Percentiles rank a stretch among this genome's conserved stretches.
Evolutionary conservation across 805 yeast genomes (phyloP).

Genomic region (Cyberlindnera meyerae): DNA sequence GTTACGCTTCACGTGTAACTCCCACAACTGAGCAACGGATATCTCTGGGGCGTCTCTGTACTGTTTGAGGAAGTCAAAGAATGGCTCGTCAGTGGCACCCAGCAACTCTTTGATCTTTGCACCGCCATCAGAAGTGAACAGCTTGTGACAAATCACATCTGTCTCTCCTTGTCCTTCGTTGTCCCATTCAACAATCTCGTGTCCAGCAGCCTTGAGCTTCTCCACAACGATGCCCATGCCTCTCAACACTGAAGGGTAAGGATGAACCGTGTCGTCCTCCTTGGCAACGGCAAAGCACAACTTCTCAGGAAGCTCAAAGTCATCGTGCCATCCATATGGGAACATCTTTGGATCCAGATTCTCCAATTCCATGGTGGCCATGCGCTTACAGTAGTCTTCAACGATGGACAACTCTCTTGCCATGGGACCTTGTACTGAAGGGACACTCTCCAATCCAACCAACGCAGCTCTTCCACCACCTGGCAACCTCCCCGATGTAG

Average conservation of each 20-base stretch:
- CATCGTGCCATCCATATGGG: slow-evolving; percentile 38
- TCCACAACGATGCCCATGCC: slow-evolving; percentile 35
- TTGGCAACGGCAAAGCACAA: slow-evolving; percentile 37
- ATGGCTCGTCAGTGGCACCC: slow-evolving; percentile 39
- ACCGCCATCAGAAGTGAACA: slow-evolving; percentile 38
- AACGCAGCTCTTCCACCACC: slow-evolving; percentile 21
- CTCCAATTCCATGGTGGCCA: slow-evolving; percentile 37
- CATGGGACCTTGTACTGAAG: slow-evolving; percentile 46
- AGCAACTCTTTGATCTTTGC: slow-evolving; percentile 31
- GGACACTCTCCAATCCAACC: slow-evolving; percentile 29
- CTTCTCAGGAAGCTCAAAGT: slow-evolving; percentile 30
- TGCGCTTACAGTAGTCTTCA: slow-evolving; percentile 28
- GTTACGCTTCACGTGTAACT: slow-evolving; percentile 36
- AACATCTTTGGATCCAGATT: slow-evolving; percentile 36
- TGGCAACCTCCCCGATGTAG: slow-evolving; percentile 43
- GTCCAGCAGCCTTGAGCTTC: slow-evolving; percentile 39
- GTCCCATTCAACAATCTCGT: slow-evolving; percentile 46
- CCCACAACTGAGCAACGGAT: slow-evolving; percentile 38
- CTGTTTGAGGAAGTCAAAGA: slow-evolving; percentile 37
- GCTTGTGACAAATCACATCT: slow-evolving; percentile 29
- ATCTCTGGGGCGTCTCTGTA: slow-evolving; percentile 31
- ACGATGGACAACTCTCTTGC: slow-evolving; percentile 34
- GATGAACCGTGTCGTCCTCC: slow-evolving; percentile 41
- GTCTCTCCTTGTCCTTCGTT: slow-evolving; percentile 32
- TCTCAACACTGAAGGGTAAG: slow-evolving; percentile 45